Base-by-base conservation (phyloP, 306 rosid genomes). In the Rubus idaeus region DNA sequence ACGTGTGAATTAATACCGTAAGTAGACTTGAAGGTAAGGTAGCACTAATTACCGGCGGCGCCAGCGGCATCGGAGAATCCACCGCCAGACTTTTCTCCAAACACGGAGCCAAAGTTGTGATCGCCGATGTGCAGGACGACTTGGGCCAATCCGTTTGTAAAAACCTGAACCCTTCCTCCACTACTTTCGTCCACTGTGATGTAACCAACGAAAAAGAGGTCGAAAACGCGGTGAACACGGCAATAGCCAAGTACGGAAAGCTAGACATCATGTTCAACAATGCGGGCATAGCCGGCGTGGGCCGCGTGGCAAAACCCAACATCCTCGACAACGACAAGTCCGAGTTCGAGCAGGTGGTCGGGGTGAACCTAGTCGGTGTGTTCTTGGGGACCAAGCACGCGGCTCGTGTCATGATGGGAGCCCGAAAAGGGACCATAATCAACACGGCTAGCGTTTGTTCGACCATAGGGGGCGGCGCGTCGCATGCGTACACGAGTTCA, bases 231-330 rank as follows among this genome's bases (percentile, higher is more conserved):
- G 89, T 90, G 0, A 56, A 87, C 52, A 37, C 50, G 0, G 77
- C 86, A 3, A 53, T 83, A 30, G 55, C 83, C 13, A 66, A 80
- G 21, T 52, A 85, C 1, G 96, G 91, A 8, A 83, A 80, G 77
- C 85, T 88, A 0, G 96, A 90, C 44, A 87, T 88, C 67, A 87
- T 90, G 93, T 63, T 76, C 52, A 90, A 87, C 73, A 90, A 90
- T 5, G 91, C 93, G 0, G 93, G 86, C 2, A 44, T 79, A 18
- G 0, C 0, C 0, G 87, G 49, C 0, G 18, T 0, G 4, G 0
- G 0, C 0, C 86, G 49, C 0, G 18, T 0, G 4, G 56, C 35
- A 20, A 76, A 83, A n/a, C 61, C 65, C 41, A 68, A 10, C 82
- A 85, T 90, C 10, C 14, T 78, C 0, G 87, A 83, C 4, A 65